phyloP scores from a whole-genome alignment of 805 yeast species.

The Lachancea mirantina region DNA sequence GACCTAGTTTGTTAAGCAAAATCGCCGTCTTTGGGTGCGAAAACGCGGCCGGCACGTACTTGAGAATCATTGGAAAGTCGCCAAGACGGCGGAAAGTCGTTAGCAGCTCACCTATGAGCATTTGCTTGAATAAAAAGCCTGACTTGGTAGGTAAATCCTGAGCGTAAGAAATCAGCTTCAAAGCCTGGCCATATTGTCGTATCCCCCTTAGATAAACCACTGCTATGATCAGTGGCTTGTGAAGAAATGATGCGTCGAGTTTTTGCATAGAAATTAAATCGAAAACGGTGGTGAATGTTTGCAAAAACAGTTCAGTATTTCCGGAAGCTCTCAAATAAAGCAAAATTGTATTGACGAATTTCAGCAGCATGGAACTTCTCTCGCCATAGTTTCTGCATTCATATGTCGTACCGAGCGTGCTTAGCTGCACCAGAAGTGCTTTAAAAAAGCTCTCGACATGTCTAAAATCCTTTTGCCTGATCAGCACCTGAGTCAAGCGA shows the following conservation, averaged over 20 bases:
- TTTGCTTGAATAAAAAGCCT: slow-evolving; percentile 16
- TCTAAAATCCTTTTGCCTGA: slow-evolving; percentile 15
- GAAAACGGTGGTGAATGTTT: slow-evolving; percentile 13
- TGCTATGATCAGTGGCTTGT: slow-evolving; percentile 13
- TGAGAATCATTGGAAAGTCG: slow-evolving; percentile 24
- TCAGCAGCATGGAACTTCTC: slow-evolving; percentile 11
- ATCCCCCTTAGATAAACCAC: slow-evolving; percentile 13
- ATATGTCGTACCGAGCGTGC: too few species aligned
- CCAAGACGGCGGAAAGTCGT: slow-evolving; percentile 20
- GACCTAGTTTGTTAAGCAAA: slow-evolving; percentile 23
- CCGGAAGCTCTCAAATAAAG: slow-evolving; percentile 14
- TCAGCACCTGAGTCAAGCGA: slow-evolving; percentile 11
- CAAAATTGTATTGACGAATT: slow-evolving; percentile 19
- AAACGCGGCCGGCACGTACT: slow-evolving; percentile 19
- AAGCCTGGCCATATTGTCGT: slow-evolving; percentile 23
- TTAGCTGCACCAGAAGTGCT: slow-evolving; percentile 18
- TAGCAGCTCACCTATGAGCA: slow-evolving; percentile 17
- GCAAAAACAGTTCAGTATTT: slow-evolving; percentile 19
- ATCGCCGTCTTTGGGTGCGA: slow-evolving; percentile 8
- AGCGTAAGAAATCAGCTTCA: slow-evolving; percentile 15
- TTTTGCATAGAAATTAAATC: slow-evolving; percentile 7
- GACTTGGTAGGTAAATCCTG: slow-evolving; percentile 9
- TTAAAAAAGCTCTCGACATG: slow-evolving; percentile 17
- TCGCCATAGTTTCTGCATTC: slow-evolving; percentile 4
- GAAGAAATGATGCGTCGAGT: slow-evolving; percentile 9